Base-by-base conservation (phyloP, 306 rosid species). In the Quercus aquifolioides region DNA sequence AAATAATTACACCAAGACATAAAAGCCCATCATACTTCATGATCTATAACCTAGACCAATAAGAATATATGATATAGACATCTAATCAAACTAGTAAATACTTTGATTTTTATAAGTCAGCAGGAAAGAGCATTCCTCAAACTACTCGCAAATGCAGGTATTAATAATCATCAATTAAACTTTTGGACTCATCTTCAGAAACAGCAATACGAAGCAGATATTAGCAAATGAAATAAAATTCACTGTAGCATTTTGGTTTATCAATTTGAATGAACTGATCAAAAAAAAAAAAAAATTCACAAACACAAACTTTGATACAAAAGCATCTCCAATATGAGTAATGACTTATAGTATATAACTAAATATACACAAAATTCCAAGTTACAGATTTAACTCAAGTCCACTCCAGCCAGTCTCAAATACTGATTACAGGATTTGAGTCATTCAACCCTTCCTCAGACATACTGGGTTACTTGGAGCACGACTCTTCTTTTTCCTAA, bases 1-100 rank as follows among this genome's bases (percentile, higher is more conserved):
- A 83, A 68, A 80, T 63, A 87, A 74, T 55, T 67, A 71, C 46
- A 41, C 18, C 43, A 46, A 43, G 23, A 55, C 35, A 71, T 60
- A 4, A 35, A 67, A 67, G 30, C 54, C 46, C 55, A 52, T 46
- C 56, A 79, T 41, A 68, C 54, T 79, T 73, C 82, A 77, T 58
- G 74, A 71, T 79, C 74, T 41, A 58, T 54, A 76, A 69, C 76
- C 74, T 69, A 82, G 46, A 67, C 25, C 67, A 54, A 73, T 15
- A 57, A 21, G 21, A 15, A 1, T 6, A 74, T 69, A 74, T 75
- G 58, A 28, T 63, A 68, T 57, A 55, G 59, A 13, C 54, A 54
- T 76, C 52, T 52, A 76, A n/a, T 59, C 78, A 84, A 35, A 38
- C 67, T 52, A 41, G 64, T 33, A 65, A 71, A 62, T 59, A 49